Percentiles rank a stretch among this genome's conserved stretches.
These are phyloP conservation scores for Fonsecaea pedrosoi DNA, from an alignment of 2,329 filamentous ascomycete species.

Conservation along the genomic window DNA sequence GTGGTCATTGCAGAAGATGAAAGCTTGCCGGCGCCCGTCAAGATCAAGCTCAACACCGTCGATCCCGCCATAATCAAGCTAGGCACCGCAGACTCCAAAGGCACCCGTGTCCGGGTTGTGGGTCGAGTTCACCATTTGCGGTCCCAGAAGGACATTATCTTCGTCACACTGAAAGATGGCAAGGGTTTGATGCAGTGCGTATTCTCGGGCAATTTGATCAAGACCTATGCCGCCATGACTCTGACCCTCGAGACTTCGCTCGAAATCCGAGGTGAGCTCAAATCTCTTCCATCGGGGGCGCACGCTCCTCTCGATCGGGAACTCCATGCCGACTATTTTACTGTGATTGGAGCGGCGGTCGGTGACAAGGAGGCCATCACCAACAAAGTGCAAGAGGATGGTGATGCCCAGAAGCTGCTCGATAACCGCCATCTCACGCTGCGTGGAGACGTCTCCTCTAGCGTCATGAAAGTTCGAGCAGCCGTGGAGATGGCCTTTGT, in stretches of 20 bases:
- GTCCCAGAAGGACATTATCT: constrained; percentile 82
- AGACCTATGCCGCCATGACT: constrained; percentile 89
- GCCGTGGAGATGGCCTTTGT: constrained; percentile 82
- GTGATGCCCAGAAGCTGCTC: constrained; percentile 75
- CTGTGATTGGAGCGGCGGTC: constrained; percentile 77
- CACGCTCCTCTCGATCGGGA: constrained; percentile 84
- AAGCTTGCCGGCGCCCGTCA: constrained; percentile 74
- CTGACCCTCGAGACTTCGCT: constrained; percentile 88
- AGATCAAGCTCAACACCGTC: constrained; percentile 77
- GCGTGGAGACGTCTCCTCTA: constrained; percentile 81
- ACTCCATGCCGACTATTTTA: constrained; percentile 88
- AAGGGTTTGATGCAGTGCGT: constrained; percentile 86
- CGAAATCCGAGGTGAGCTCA: constrained; percentile 82
- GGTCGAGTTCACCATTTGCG: constrained; percentile 84
- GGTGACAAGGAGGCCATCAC: constrained; percentile 90
- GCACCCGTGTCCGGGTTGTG: constrained; percentile 77
- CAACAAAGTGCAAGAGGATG: constrained; percentile 74
- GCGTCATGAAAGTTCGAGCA: constrained; percentile 85
- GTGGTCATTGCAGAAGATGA: constrained; percentile 72
- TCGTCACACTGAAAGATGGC: constrained; percentile 84
- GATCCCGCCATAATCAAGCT: constrained; percentile 65
- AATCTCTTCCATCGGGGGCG: constrained; percentile 76
- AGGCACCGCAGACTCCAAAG: constrained; percentile 63
- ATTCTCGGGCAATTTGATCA: constrained; percentile 78
- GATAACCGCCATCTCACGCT: constrained; percentile 85